Base-by-base conservation (phyloP, 2,329 filamentous ascomycete genomes). In the Tolypocladium cylindrosporum region DNA sequence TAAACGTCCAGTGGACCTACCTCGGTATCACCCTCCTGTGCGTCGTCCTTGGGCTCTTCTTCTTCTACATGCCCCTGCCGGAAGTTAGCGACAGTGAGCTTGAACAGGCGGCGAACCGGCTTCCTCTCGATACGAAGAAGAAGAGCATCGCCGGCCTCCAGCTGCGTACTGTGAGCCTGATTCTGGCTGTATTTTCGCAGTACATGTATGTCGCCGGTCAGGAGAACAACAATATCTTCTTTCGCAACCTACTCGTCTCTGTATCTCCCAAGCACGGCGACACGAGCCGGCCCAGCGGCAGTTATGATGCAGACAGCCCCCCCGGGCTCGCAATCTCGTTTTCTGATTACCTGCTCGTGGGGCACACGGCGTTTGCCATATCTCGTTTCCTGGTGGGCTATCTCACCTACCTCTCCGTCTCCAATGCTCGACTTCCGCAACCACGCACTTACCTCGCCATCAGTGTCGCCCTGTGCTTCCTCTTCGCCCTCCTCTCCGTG, bases 1-100 rank as follows among this genome's bases (percentile, higher is more conserved):
- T 89, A 61, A 85, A 88, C 60, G 88, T 93, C 1, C 90, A 94
- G 71, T 95, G 88, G 87, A 89, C 89, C 0, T 94, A 94, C 64
- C 80, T 94, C n/a, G 87, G 86, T 57, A 87, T 93, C 60, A 90
- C 89, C 0, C 77, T 88, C 31, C 86, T 91, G 58, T 89, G 88
- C 59, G 88, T 87, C 56, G 75, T 82, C 3, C 77, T 95, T 3
- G 88, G 85, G 0, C 74, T 87, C 4, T 83, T 87, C 67, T 86
- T 88, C 68, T 87, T 83, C 67, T 88, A 87, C 65, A 83, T 86
- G 77, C 84, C 84, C 0, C 72, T 87, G 2, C 84, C 84, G 0
- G 85, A 86, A 62, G 79, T 84, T 10, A 78, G 75, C 41, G 83
- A 85, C 61, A 69, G 72, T 21, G 82, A 84, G 60, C 75, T 85